Conservation (phyloP, 177 flowering plant species). For the Vitis hybrid region DNA sequence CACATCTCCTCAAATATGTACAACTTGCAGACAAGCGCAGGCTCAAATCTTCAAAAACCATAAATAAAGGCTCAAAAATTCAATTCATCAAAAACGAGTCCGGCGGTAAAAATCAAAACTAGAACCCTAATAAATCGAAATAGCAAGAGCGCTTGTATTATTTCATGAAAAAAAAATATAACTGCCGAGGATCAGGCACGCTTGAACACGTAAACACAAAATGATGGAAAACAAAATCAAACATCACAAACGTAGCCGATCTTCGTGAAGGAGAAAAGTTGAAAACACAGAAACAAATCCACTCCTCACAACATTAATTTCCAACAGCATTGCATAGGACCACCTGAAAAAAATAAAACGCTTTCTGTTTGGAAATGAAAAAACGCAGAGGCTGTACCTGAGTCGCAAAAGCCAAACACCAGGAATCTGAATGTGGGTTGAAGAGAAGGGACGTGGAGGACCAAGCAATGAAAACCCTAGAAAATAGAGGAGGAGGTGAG, state of each 20-base stretch:
- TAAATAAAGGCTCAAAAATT: not conserved
- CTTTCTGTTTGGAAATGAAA: not conserved
- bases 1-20: not conserved
- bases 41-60: not conserved
- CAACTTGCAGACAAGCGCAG: not conserved
- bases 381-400: not conserved
- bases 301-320: not conserved
- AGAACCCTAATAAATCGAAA: no score
- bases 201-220: not conserved
- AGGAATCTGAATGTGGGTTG: not conserved
- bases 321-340: not conserved
- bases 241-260: not conserved
- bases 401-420: constrained; percentile 1
- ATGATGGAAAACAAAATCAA: not conserved
- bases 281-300: not conserved
- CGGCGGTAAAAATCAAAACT: no score
- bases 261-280: not conserved
- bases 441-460: not conserved
- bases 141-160: no score
- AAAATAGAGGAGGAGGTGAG: constrained; percentile 4
- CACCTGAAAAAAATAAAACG: not conserved
- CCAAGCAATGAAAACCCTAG: not conserved
- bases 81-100: no score
- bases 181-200: no score
- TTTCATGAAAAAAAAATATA: no score